Conservation (phyloP, 2,329 filamentous ascomycete species). For the Claviceps pusilla region DNA sequence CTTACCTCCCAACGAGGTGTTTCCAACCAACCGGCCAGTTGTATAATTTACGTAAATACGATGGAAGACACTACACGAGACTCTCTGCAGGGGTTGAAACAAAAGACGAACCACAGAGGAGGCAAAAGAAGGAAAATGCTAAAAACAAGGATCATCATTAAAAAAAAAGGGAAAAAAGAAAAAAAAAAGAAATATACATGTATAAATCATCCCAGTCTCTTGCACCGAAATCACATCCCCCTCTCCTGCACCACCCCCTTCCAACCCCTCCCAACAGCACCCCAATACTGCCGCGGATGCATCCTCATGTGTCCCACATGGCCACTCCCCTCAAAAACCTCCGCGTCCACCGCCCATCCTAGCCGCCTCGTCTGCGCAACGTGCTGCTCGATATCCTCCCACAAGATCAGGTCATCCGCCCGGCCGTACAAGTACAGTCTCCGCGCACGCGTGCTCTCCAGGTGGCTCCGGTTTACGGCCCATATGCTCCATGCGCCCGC, state of each 20-base stretch:
- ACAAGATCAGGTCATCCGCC: conserved; percentile 40
- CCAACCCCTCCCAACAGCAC: conserved; percentile 21
- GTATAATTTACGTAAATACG: no score
- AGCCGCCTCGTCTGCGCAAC: conserved; percentile 29
- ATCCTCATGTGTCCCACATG: conserved; percentile 48
- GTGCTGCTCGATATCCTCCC: conserved; percentile 40
- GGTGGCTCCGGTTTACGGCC: conserved; percentile 22
- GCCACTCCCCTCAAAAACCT: conserved; percentile 40
- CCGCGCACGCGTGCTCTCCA: conserved; percentile 22
- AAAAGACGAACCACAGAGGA: no score
- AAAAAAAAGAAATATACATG: not conserved
- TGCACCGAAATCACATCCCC: not conserved
- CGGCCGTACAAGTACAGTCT: conserved; percentile 45
- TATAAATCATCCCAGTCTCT: not conserved
- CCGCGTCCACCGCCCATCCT: conserved; percentile 34
- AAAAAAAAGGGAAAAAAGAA: not conserved
- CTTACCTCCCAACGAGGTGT: no score
- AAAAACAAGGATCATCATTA: no score
- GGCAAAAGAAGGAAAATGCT: no score
- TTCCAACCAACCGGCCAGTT: no score
- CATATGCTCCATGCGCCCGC: conserved; percentile 25
- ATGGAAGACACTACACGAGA: no score
- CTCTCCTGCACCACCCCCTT: not conserved
- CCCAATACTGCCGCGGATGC: conserved; percentile 45
- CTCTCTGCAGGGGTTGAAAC: no score